Evolutionary conservation across 441 rosid genomes (phyloP), one percentile per base, ranked within the genome.

Genomic region (Melastoma candidum): DNA sequence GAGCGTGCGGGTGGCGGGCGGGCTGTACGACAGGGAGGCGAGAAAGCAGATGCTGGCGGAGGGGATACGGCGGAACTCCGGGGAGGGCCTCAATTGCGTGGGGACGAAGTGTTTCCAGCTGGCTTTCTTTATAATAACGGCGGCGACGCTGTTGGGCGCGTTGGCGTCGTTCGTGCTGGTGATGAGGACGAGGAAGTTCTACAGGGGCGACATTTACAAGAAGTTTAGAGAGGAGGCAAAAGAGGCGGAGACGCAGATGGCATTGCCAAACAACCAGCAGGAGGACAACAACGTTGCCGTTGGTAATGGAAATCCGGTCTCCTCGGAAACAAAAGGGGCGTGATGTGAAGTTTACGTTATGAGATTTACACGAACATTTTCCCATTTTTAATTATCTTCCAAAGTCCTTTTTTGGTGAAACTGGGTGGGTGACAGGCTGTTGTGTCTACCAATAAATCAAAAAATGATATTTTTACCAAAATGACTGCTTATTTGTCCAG

Each of bases 201-300:
- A 90, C 51, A 68, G 74, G 68, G 70, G 85, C 65, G 97, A 90
- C 63, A 78, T 90, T 44, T 90, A 90, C 53, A 79, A 77, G 66
- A 90, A 70, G 70, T 84, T 79, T 64, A 64, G 89, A 53, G 85
- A 82, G 55, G 75, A 73, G 3, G 76, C 79, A 0, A 58, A 63
- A 48, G 63, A 72, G 0, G 72, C 68, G 0, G 92, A 85, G 63
- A 66, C 39, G 12, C 78, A 84, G 58, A 77, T 74, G 82, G 53
- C 68, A 46, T 46, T 53, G 56, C 8, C 41, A 36, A 36, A 36
- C 41, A 36, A 36, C 41, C 22, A 17, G 22, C 22, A 17, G 22
- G 22, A 17, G 22, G 8, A 36, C 41, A 36, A 36, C 41, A 9
- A 4, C 8, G 41, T 36, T 36, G 41, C 8, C 8, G 22, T 17